Percentiles rank a stretch among this genome's conserved stretches.
Evolutionary conservation across 1,284 basidiomycete genomes (phyloP).

Genomic region (Marasmius oreades): DNA sequence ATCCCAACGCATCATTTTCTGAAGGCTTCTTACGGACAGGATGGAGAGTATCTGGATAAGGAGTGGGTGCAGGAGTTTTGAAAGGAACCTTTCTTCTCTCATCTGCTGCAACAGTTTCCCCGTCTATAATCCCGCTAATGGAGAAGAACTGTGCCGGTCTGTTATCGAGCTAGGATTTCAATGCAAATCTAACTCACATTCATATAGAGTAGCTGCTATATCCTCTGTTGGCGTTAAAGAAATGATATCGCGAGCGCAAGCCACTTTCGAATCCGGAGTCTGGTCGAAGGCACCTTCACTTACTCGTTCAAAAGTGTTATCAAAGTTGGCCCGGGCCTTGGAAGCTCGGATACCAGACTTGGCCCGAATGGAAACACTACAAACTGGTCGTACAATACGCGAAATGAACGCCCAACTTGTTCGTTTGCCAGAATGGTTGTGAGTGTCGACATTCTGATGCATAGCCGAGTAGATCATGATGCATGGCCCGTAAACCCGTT

Average conservation of each 20-base stretch:
- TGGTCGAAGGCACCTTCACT: slow-evolving; percentile 64
- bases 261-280: slow-evolving; percentile 55
- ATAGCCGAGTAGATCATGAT: slow-evolving; percentile 4
- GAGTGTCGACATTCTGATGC: slow-evolving; percentile 25
- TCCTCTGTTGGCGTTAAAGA: slow-evolving; percentile 42
- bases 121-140: slow-evolving; percentile 66
- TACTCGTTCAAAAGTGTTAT: slow-evolving; percentile 61
- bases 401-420: slow-evolving; percentile 77
- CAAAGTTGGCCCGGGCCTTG: slow-evolving; percentile 58
- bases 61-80: not conserved
- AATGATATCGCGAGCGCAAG: slow-evolving; percentile 54
- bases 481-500: slow-evolving; percentile 2
- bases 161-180: slow-evolving; percentile 21
- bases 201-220: slow-evolving; percentile 12
- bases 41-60: not conserved
- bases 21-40: not conserved
- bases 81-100: not conserved
- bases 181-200: slow-evolving; percentile 3
- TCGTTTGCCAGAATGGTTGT: slow-evolving; percentile 81
- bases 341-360: slow-evolving; percentile 54
- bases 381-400: slow-evolving; percentile 72
- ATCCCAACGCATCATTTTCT: slow-evolving; percentile 3
- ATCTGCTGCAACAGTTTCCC: slow-evolving; percentile 35
- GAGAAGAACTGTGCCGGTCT: slow-evolving; percentile 55
- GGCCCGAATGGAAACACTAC: slow-evolving; percentile 65